Base-by-base conservation (phyloP, 768 basidiomycete genomes). In the Russula brevipes region DNA sequence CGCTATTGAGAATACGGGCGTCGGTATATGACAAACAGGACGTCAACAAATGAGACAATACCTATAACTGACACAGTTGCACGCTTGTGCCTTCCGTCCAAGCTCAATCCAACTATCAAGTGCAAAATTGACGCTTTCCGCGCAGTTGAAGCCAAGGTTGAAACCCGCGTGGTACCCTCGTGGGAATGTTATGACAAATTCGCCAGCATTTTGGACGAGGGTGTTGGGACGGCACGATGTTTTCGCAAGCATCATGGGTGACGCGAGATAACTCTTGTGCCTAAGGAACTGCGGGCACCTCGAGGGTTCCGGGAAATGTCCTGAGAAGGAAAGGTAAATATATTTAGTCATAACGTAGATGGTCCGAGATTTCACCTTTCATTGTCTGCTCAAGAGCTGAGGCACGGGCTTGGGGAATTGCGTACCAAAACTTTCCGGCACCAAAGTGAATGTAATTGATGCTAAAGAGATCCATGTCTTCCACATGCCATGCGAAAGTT, bases 401-500 rank as follows among this genome's bases (percentile, higher is more conserved):
- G 0, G 94, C 86, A 61, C 92, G 83, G 17, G 81, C 88, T 73
- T 97, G 95, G 3, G 97, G 97, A 17, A 98, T 81, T 2, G 94
- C 88, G 73, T 98, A 98, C 97, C 97, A 99, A 70, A 90, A 89
- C 69, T 92, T 98, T 1, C 95, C 94, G 0, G 95, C 94, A 0
- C 97, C 97, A 69, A 98, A 98, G 74, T 99, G 97, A 59, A 99
- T 92, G 73, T 94, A 98, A 72, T 99, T 99, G 77, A 99, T 98
- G 60, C 93, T 95, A 76, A 96, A 98, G 1, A 99, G 81, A 71
- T 99, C 97, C 91, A 98, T 97, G 74, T 99, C 97, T 74, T 99
- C 97, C 53, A 99, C 97, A 70, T 99, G 97, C 96, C 97, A 99
- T 0, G 94, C 92, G 75, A 98, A 98, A 0, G 94, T 94, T 30